Conservation (phyloP, 306 rosid genomes). For the Quercus glauca region DNA sequence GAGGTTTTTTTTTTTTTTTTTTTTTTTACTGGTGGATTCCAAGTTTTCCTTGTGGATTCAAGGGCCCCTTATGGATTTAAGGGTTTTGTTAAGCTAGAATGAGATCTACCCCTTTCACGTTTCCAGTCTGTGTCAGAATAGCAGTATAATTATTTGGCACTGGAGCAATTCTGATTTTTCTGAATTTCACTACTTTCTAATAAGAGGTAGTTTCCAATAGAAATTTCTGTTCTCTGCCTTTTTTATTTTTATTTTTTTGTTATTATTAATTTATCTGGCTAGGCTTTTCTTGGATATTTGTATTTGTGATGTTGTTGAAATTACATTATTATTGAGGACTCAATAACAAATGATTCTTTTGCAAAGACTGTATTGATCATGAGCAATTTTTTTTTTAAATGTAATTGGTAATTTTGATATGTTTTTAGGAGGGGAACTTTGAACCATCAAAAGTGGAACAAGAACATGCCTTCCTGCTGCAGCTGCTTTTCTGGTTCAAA, state of each 20-base stretch:
- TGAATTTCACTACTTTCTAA: not conserved
- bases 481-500: constrained; percentile 96
- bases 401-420: constrained; percentile 27
- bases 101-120: no score
- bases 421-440: constrained; percentile 76
- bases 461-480: constrained; percentile 85
- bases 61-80: no score
- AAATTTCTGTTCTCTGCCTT: no score
- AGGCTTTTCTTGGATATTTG: not conserved
- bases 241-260: no score
- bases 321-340: not conserved
- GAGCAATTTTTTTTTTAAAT: constrained; percentile 10
- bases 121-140: no score
- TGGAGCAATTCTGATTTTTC: not conserved
- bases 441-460: constrained; percentile 63
- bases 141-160: not conserved
- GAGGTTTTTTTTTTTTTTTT: no score
- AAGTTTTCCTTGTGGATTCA: no score
- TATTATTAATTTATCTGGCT: not conserved
- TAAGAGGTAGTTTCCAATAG: no score
- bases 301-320: not conserved
- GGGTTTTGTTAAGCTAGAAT: no score
- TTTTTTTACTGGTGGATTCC: no score
- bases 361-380: not conserved
- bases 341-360: no score